Base-by-base conservation (phyloP, 75 land plant genomes). In the Adiantum capillusveneris region DNA sequence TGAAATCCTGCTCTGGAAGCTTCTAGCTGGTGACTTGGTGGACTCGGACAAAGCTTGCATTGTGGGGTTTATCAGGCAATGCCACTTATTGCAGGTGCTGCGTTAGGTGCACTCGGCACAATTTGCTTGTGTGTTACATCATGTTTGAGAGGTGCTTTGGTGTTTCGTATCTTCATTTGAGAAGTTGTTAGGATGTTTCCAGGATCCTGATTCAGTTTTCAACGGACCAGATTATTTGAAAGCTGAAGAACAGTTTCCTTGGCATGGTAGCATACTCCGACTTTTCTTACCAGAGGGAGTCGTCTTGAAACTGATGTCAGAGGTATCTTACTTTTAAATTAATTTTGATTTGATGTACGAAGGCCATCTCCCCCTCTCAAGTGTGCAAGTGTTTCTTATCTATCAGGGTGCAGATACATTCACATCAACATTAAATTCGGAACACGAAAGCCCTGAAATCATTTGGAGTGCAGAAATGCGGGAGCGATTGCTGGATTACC, bases 1-100 rank as follows among this genome's bases (percentile, higher is more conserved):
- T 53, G 80, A 77, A 58, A 77, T 77, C 34, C 37, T 74, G 68
- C 59, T 77, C n/a, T 77, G 80, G 80, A 77, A 77, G 66, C 80
- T 77, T 31, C 63, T 73, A 29, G 72, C 62, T 63, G 80, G 80
- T 57, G 78, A 77, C 57, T 57, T 74, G 48, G 44, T 53, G 19
- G 77, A 73, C 24, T 45, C 79, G 37, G 78, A 77, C 43, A 77
- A 68, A 63, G 52, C 31, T 30, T 56, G 30, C 55, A 74, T 77
- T n/a, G 64, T 69, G 37, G 65, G 51, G 22, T 77, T 77, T 54
- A 64, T 77, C 24, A 49, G 59, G 12, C 70, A 67, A 36, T 57
- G 42, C 48, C 79, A 76, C 31, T 66, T 76, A 22, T 67, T 58
- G 27, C 79, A 76, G 77, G 79, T 76, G 31, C 31, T n/a, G 3